These are phyloP conservation scores for Sarocladiaceae sp. DNA, from an alignment of 2,329 filamentous ascomycete species.

Conservation along the genomic window DNA sequence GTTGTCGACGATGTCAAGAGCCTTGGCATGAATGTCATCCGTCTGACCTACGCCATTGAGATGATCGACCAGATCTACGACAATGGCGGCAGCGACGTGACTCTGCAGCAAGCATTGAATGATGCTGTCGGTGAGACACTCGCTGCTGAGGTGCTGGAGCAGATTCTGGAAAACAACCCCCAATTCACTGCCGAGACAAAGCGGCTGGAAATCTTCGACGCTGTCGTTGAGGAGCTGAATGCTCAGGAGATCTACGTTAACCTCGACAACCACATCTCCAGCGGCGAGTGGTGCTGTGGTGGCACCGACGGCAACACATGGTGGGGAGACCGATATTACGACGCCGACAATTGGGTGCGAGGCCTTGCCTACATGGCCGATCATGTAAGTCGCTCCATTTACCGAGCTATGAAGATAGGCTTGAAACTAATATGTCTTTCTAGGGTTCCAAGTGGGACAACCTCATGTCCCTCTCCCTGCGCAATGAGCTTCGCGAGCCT, in stretches of 20 bases:
- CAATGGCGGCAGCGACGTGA: slow-evolving; percentile 42
- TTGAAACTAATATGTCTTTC: too few species aligned
- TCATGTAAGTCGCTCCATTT: slow-evolving; percentile 48
- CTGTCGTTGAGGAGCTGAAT: slow-evolving; percentile 53
- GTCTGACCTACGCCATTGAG: slow-evolving; percentile 59
- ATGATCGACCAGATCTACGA: slow-evolving; percentile 57
- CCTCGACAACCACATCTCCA: slow-evolving; percentile 59
- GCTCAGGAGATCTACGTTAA: slow-evolving; percentile 54
- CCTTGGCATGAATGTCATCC: slow-evolving; percentile 59
- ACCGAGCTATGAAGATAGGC: too few species aligned
- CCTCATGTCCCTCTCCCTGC: slow-evolving; percentile 45
- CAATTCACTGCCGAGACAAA: slow-evolving; percentile 50
- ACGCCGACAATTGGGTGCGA: slow-evolving; percentile 54
- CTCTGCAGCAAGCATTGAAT: slow-evolving; percentile 39
- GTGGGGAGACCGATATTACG: slow-evolving; percentile 59
- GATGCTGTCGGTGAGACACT: slow-evolving; percentile 46
- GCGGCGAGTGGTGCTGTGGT: slow-evolving; percentile 54
- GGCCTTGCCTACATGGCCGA: slow-evolving; percentile 57
- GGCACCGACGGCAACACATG: slow-evolving; percentile 52
- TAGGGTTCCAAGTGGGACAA: slow-evolving; percentile 43
- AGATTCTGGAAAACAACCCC: slow-evolving; percentile 55
- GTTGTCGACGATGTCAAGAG: slow-evolving; percentile 54
- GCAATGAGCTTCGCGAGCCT: slow-evolving; percentile 49
- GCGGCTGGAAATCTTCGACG: slow-evolving; percentile 52
- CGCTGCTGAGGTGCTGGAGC: slow-evolving; percentile 43